phyloP scores from a whole-genome alignment of 768 basidiomycete genomes.

The Pleurotus citrinopileatus region DNA sequence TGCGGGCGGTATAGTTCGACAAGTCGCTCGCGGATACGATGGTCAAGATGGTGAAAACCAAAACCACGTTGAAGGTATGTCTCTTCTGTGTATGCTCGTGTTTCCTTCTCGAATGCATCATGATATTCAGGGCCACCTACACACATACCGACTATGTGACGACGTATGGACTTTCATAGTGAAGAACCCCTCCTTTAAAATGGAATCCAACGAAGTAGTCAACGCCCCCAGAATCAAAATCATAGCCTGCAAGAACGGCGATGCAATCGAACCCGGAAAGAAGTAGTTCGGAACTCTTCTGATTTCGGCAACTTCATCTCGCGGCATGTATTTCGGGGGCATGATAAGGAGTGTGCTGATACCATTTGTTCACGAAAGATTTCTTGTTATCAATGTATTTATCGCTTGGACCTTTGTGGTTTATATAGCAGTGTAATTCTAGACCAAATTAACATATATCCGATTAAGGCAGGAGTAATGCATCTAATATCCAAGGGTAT shows the following conservation, averaged over 20 bases:
- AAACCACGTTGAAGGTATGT: conserved; percentile 86
- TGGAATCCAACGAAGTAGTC: conserved; percentile 87
- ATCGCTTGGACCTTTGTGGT: too few species aligned
- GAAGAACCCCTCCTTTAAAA: conserved; percentile 90
- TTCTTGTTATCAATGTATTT: too few species aligned
- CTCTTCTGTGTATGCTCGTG: neutral
- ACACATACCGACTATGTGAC: conserved; percentile 91
- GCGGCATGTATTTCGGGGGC: conserved; percentile 12
- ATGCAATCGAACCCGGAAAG: conserved; percentile 80
- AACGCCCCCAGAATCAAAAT: conserved; percentile 86
- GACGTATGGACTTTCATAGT: conserved; percentile 99
- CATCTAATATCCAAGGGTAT: neutral
- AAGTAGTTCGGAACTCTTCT: conserved; percentile 46
- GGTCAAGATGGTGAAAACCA: conserved; percentile 91
- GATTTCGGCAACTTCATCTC: neutral
- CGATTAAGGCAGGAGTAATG: neutral
- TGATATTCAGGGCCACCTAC: conserved; percentile 70
- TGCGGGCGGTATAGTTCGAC: conserved; percentile 73
- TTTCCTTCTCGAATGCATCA: too few species aligned
- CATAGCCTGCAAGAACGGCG: conserved; percentile 96
- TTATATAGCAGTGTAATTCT: neutral
- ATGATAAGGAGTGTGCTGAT: too few species aligned
- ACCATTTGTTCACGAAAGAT: neutral
- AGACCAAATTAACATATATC: neutral
- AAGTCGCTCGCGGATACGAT: conserved; percentile 92